Evolutionary conservation across 2,329 filamentous ascomycete genomes (phyloP).

Genomic region (Talaromyces sp.): DNA sequence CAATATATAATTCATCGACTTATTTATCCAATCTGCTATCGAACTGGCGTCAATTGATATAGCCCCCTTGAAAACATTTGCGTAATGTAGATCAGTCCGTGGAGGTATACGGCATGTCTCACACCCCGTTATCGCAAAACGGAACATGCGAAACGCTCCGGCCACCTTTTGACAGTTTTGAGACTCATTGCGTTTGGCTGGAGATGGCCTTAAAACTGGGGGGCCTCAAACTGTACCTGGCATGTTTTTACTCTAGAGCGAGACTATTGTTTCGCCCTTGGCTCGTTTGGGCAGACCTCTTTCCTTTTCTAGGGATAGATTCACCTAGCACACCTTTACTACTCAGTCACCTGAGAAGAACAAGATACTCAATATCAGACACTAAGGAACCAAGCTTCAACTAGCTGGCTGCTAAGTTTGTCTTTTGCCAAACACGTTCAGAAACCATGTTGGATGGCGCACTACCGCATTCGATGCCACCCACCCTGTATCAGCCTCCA

Average conservation of each 20-base stretch:
- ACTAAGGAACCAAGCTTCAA: background rate
- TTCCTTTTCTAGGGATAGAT: constrained; percentile 4
- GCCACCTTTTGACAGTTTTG: constrained; percentile 2
- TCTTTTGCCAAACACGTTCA: background rate
- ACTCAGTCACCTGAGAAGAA: background rate
- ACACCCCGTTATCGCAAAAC: background rate
- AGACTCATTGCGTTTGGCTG: constrained; percentile 16
- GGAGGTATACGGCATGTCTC: background rate
- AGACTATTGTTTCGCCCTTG: constrained; percentile 8
- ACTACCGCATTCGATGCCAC: background rate
- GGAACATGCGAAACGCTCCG: background rate
- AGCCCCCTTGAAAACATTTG: background rate
- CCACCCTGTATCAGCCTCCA: constrained; percentile 8
- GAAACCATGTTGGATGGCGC: background rate
- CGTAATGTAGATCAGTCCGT: background rate
- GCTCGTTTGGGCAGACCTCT: constrained; percentile 4
- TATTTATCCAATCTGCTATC: too few species aligned
- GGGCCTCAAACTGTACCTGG: constrained; percentile 13
- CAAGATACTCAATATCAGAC: background rate
- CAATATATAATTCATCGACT: background rate
- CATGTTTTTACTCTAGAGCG: constrained; percentile 5
- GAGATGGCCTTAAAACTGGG: background rate
- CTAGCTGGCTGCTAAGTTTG: background rate
- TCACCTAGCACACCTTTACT: constrained; percentile 2
- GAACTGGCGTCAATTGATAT: background rate